Conservation (phyloP, 176 grass and related monocot genomes). For the Zoysia pacifica region DNA sequence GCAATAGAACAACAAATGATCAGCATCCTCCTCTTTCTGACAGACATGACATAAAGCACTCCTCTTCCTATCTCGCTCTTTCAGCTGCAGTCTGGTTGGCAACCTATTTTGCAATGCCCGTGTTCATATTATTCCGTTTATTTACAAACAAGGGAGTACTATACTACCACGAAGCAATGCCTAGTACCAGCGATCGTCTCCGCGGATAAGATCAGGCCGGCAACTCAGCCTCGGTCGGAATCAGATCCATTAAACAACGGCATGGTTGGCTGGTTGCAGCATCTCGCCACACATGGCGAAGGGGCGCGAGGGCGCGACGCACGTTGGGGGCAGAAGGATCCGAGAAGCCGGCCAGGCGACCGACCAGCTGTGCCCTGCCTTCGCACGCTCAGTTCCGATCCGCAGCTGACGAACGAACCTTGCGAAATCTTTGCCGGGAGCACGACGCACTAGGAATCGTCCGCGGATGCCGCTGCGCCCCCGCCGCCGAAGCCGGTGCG, state of each 20-base stretch:
- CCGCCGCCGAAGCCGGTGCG: conserved; percentile 3
- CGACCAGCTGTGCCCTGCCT: not conserved
- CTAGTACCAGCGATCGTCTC: not conserved
- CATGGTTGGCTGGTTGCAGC: too few species aligned
- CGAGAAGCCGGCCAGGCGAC: conserved; percentile 22
- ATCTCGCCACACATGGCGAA: not conserved
- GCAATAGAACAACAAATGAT: too few species aligned
- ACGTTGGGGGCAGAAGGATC: conserved; percentile 27
- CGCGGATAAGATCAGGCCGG: conserved; percentile 10
- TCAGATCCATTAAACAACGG: conserved; percentile 19
- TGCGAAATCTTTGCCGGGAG: not conserved
- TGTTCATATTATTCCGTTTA: not conserved
- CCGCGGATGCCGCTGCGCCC: conserved; percentile 5
- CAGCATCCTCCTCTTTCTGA: too few species aligned
- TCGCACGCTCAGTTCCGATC: not conserved
- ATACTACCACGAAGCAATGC: not conserved
- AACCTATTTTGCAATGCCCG: not conserved
- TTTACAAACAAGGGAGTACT: not conserved
- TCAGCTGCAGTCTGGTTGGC: not conserved
- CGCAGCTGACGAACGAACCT: not conserved
- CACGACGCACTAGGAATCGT: not conserved
- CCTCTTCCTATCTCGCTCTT: too few species aligned
- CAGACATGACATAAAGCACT: too few species aligned
- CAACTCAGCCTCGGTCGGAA: not conserved
- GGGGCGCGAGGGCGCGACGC: not conserved